Percentiles rank a stretch among this genome's conserved stretches.
phyloP scores from a whole-genome alignment of 306 rosid species.

The Ceratonia siliqua region DNA sequence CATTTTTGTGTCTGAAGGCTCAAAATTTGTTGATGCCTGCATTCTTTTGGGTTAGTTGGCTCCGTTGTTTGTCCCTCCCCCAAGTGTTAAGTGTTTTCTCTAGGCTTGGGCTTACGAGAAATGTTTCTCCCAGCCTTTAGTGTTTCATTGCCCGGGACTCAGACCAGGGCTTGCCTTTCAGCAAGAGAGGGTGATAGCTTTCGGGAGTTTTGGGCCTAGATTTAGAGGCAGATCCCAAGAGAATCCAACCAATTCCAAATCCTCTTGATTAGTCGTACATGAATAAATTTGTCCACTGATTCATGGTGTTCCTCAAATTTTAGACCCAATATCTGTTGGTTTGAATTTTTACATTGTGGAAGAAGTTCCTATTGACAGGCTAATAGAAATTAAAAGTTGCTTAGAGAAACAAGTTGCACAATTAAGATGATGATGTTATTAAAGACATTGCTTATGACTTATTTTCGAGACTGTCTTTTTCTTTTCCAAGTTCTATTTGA shows the following conservation, averaged over 20 bases:
- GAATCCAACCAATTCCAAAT: neutral
- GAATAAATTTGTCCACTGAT: conserved; percentile 8
- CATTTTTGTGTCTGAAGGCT: too few relatives aligned
- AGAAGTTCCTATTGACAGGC: neutral
- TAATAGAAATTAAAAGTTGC: neutral
- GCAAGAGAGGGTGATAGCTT: too few relatives aligned
- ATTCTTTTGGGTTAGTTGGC: too few relatives aligned
- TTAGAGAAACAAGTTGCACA: neutral
- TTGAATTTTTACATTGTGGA: neutral
- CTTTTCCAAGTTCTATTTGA: conserved; percentile 8
- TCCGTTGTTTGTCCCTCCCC: too few relatives aligned
- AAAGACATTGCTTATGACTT: conserved; percentile 10
- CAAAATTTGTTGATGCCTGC: too few relatives aligned
- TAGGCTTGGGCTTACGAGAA: too few relatives aligned
- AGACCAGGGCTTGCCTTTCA: too few relatives aligned
- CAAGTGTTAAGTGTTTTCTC: too few relatives aligned
- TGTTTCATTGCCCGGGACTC: too few relatives aligned
- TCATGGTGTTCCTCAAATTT: conserved; percentile 14
- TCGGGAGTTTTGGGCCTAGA: too few relatives aligned
- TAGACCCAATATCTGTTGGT: neutral
- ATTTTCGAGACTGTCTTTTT: neutral
- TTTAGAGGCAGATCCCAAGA: too few relatives aligned
- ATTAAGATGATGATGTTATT: conserved; percentile 8
- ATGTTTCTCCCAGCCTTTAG: too few relatives aligned
- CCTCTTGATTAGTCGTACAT: neutral